Base-by-base conservation (phyloP, 305 asterid species). In the Solanum hybrid region DNA sequence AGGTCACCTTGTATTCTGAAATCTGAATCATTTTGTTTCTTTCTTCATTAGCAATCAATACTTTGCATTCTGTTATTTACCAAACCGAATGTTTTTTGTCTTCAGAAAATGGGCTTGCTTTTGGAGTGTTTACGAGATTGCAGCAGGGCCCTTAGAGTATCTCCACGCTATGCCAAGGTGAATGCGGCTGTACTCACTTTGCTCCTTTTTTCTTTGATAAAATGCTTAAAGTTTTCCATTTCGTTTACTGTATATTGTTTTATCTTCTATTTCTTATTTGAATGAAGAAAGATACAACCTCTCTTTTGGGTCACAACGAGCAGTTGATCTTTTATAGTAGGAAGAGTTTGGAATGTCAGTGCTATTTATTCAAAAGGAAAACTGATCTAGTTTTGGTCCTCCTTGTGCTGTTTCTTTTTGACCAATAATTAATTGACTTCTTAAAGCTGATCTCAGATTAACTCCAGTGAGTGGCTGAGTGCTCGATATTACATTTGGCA, bases 111-210 rank as follows among this genome's bases (percentile, higher is more conserved):
- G 95, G 98, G 96, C 90, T 92, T 94, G 34, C 90, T 91, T 88
- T 60, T 88, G 89, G 98, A 95, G 92, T 94, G 98, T 91, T 88
- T 94, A 86, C 95, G 95, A 89, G 99, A 97, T 92, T 93, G 96
- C 92, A 92, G 86, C 79, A 91, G 97, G 85, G 94, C 98, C 91
- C 95, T 97, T 91, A 91, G 87, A 56, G 82, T 93, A 60, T 94
- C 85, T 90, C 95, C 98, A 26, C 90, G 91, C 82, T 95, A 95
- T 91, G 94, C 98, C 19, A 97, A 97, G 99, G 99, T 96, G 89
- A 89, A 89, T 87, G 88, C 42, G 0, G 87, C 72, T 90, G 66
- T 11, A 14, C 87, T 38, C 26, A 2, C 42, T 19, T 84, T 31
- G 4, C 75, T 56, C 42, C 75, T 84, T 84, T 40, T 29, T 31